A percentile compares a stretch with the other conserved stretches of the same genome.
Conservation (phyloP, 1,284 basidiomycete genomes). For the Sanghuangporus sanghuang region DNA sequence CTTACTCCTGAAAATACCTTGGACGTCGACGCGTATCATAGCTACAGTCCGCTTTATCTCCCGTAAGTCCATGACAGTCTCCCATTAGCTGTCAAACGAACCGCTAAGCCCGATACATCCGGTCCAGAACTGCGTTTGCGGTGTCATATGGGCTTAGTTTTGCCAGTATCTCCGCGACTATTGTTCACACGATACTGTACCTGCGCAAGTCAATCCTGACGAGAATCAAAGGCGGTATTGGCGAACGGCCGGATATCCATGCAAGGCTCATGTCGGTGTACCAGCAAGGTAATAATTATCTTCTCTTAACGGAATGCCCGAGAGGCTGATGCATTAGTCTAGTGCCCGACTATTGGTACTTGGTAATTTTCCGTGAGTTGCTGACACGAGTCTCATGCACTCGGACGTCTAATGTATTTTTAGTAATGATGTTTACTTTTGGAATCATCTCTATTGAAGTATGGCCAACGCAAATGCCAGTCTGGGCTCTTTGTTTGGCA, state of each 20-base stretch:
- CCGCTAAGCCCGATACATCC: neutral
- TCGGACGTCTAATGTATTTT: neutral
- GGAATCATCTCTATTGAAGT: conserved; percentile 46
- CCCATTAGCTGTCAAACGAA: neutral
- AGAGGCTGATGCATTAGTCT: neutral
- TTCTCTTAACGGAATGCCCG: neutral
- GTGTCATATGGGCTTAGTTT: conserved; percentile 61
- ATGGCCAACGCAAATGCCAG: conserved; percentile 42
- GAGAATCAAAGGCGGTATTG: conserved; percentile 55
- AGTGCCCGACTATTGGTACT: conserved; percentile 73
- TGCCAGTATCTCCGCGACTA: conserved; percentile 52
- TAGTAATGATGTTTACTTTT: conserved; percentile 37
- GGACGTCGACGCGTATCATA: conserved; percentile 45
- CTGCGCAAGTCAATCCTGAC: conserved; percentile 76
- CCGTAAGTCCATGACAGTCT: conserved; percentile 29
- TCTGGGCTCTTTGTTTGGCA: conserved; percentile 44
- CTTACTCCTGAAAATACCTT: conserved; percentile 46
- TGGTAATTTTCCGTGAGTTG: conserved; percentile 40
- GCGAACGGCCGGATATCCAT: conserved; percentile 84
- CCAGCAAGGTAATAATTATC: conserved; percentile 32
- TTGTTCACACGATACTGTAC: conserved; percentile 78
- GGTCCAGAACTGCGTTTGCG: conserved; percentile 46
- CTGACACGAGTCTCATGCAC: neutral
- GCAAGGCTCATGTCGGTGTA: conserved; percentile 79
- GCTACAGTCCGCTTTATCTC: conserved; percentile 60